phyloP scores from a whole-genome alignment of 2,329 filamentous ascomycete genomes.

The Trichoderma simmonsii region DNA sequence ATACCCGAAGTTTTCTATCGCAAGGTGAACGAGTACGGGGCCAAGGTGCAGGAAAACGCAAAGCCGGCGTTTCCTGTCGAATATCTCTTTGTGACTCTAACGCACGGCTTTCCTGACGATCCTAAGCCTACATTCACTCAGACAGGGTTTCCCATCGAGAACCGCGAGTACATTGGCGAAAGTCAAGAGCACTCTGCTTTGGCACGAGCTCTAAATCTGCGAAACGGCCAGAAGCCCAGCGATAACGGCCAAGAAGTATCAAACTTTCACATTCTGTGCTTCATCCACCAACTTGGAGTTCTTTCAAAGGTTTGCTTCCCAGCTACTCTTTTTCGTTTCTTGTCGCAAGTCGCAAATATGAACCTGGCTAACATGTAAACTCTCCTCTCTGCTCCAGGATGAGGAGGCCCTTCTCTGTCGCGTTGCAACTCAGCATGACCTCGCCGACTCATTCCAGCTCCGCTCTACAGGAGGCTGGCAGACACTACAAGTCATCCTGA shows the following conservation, averaged over 20 bases:
- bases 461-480: conserved; percentile 89
- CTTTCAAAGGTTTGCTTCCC: conserved; percentile 71
- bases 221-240: conserved; percentile 55
- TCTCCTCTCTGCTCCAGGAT: conserved; percentile 57
- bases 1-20: conserved; percentile 98
- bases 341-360: no score
- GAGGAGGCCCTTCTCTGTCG: conserved; percentile 84
- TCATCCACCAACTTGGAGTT: conserved; percentile 74
- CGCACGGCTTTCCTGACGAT: conserved; percentile 87
- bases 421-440: conserved; percentile 77
- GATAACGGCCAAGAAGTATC: conserved; percentile 69
- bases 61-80: conserved; percentile 96
- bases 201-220: conserved; percentile 64
- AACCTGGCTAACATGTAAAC: background rate
- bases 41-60: conserved; percentile 94
- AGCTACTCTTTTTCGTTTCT: no score
- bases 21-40: conserved; percentile 92
- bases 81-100: conserved; percentile 92
- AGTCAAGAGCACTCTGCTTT: conserved; percentile 73
- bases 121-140: conserved; percentile 74
- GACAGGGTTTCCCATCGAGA: conserved; percentile 82
- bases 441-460: conserved; percentile 76
- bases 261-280: conserved; percentile 93
- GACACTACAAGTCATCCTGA: conserved; percentile 86
- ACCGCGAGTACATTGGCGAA: conserved; percentile 81